Percentiles rank a stretch among this genome's conserved stretches.
phyloP scores from a whole-genome alignment of 177 flowering plant species.

The Vitis hybrid region DNA sequence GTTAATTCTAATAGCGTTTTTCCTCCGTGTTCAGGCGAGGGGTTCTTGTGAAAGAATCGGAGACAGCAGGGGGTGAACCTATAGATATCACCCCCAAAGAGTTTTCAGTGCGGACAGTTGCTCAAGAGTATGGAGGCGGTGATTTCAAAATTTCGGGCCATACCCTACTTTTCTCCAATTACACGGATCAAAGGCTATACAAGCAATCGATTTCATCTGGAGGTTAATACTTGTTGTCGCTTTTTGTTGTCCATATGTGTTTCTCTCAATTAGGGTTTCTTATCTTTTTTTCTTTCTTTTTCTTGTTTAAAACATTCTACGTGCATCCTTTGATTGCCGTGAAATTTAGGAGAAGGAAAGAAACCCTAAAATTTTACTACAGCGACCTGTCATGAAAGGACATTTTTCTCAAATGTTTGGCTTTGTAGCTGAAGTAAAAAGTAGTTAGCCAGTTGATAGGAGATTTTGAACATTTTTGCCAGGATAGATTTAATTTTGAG shows the following conservation, averaged over 20 bases:
- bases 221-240: conserved; percentile 36
- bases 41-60: conserved; percentile 70
- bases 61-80: conserved; percentile 51
- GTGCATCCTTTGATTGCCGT: no score
- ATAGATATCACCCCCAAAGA: conserved; percentile 75
- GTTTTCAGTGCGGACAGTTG: conserved; percentile 67
- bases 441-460: no score
- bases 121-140: conserved; percentile 95
- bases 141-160: conserved; percentile 66
- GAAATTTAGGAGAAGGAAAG: no score
- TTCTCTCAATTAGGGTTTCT: no score
- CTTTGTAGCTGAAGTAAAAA: no score
- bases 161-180: conserved; percentile 72
- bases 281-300: not conserved
- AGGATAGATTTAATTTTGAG: no score
- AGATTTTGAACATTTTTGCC: not conserved
- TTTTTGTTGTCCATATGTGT: not conserved
- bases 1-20: not conserved
- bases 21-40: conserved; percentile 43
- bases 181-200: conserved; percentile 87
- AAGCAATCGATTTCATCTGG: conserved; percentile 49
- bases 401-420: no score
- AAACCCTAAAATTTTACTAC: no score
- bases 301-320: not conserved
- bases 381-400: no score